phyloP scores from a whole-genome alignment of 306 rosid genomes.

The Castanea crenata region DNA sequence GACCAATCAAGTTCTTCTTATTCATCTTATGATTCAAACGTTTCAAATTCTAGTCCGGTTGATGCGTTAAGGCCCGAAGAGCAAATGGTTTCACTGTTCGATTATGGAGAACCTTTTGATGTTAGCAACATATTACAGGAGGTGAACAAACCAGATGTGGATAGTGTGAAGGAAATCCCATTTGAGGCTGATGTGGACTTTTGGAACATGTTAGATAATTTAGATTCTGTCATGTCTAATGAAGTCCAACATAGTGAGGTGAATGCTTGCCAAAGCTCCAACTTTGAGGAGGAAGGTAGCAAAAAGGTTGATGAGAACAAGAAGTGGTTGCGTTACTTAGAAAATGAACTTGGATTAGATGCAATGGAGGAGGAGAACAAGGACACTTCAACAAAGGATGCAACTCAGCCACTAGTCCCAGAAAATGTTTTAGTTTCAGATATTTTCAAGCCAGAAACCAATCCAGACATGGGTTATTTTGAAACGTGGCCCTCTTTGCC shows the following conservation, averaged over 20 bases:
- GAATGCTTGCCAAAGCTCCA: constrained; percentile 22
- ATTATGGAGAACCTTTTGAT: constrained; percentile 31
- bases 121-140: constrained; percentile 21
- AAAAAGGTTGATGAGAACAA: constrained; percentile 34
- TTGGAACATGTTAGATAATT: constrained; percentile 62
- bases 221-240: constrained; percentile 26
- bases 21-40: constrained; percentile 41
- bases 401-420: constrained; percentile 24
- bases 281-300: constrained; percentile 16
- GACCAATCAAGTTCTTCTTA: constrained; percentile 29
- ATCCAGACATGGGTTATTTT: constrained; percentile 24
- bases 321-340: constrained; percentile 53
- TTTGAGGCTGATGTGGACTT: constrained; percentile 56
- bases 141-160: constrained; percentile 31
- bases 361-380: constrained; percentile 26
- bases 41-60: constrained; percentile 32
- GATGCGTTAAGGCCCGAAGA: constrained; percentile 23
- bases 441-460: constrained; percentile 23
- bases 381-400: constrained; percentile 20
- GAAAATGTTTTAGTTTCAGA: constrained; percentile 19
- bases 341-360: constrained; percentile 58
- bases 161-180: constrained; percentile 32
- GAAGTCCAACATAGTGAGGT: constrained; percentile 23
- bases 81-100: constrained; percentile 28
- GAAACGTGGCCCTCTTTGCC: constrained; percentile 39